Base-by-base conservation (phyloP, 306 rosid species). In the Echinosophora koreensis region DNA sequence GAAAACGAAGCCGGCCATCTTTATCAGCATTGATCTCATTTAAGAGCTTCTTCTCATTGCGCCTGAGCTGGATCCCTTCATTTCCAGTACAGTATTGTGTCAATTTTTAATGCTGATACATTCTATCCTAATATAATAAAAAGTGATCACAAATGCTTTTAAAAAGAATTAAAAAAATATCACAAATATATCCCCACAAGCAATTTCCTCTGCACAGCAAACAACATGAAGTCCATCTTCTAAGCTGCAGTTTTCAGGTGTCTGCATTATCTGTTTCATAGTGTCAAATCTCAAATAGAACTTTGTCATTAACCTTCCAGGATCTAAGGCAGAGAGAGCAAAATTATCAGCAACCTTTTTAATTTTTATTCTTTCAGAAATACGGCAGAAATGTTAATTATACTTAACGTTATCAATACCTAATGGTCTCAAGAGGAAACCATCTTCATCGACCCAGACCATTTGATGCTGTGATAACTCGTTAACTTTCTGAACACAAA, bases 61-160 rank as follows among this genome's bases (percentile, higher is more conserved):
- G 97, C 52, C 98, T 88, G 77, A 94, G 98, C 80, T 94, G 98
- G 81, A 94, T 94, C 97, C 97, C 97, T 94, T 75, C 82, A 87
- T 67, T 64, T 67, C 61, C 65, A 84, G 66, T 32, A 61, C 67
- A 81, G 37, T 76, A 80, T 34, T 28, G 64, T 58, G 68, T 65
- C 71, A 80, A 71, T 78, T 64, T 77, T 70, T 79, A 65, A 65
- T 72, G 77, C 63, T 3, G 34, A 59, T 18, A 65, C 16, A 30
- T 71, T 77, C 77, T 57, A 63, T 37, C 79, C 74, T 34, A 59
- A 57, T 15, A 58, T 46, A 65, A 59, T 46, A 64, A 58, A 79
- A 47, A 34, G 12, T 11, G 35, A 49, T 27, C 52, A 75, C 66
- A 76, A 58, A 68, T 66, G 22, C 22, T 22, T 22, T 22, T 22